Conservation (phyloP, 1,139 yeast genomes). For the Scheffersomyces parashehatae region DNA sequence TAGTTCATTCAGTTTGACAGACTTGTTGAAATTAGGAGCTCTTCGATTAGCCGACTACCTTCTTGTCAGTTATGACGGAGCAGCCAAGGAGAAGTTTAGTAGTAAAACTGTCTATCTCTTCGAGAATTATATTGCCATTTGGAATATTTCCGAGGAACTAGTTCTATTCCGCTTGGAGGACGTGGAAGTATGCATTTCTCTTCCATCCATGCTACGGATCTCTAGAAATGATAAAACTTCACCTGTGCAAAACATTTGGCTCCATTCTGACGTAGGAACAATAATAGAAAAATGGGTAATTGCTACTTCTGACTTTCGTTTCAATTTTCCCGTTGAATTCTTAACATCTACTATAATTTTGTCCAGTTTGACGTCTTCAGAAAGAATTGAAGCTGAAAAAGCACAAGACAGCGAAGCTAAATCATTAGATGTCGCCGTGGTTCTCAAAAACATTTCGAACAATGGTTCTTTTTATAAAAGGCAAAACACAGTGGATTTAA, state of each 20-base stretch:
- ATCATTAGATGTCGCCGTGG: too few relatives aligned
- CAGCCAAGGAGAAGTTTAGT: conserved; percentile 5
- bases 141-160: conserved; percentile 6
- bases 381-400: too few relatives aligned
- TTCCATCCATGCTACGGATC: conserved; percentile 15
- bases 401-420: too few relatives aligned
- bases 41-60: conserved; percentile 41
- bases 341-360: conserved; percentile 37
- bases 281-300: conserved; percentile 49
- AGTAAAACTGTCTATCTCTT: conserved; percentile 31
- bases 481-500: too few relatives aligned
- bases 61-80: conserved; percentile 16
- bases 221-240: neutral
- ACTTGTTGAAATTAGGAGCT: conserved; percentile 32
- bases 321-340: conserved; percentile 35
- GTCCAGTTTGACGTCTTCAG: conserved; percentile 3
- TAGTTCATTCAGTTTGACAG: conserved; percentile 22
- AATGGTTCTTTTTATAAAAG: too few relatives aligned
- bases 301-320: conserved; percentile 36
- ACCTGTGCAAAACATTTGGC: conserved; percentile 10
- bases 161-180: conserved; percentile 1
- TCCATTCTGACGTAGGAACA: conserved; percentile 24
- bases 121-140: conserved; percentile 31
- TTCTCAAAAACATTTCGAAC: too few relatives aligned
- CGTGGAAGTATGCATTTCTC: conserved; percentile 15